A percentile compares a stretch with the other conserved stretches of the same genome.
Evolutionary conservation across 495 filamentous ascomycete species (phyloP).

Genomic region (Aspergillus sclerotiicarbonarius): DNA sequence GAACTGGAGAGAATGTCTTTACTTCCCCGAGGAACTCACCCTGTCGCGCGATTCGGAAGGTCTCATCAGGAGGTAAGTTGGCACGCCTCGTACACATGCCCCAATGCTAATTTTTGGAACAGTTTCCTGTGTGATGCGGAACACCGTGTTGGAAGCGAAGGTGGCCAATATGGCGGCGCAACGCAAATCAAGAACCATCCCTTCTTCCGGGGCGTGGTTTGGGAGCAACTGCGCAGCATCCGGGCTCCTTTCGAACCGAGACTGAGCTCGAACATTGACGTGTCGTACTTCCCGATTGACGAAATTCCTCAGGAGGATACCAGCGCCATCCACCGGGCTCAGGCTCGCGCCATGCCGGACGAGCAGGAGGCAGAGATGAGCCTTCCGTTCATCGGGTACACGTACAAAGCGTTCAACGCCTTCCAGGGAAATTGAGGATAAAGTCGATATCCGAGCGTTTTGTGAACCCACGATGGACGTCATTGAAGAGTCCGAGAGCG

Average conservation of each 20-base stretch:
- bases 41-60: slow-evolving; percentile 84
- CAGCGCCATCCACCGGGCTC: slow-evolving; percentile 63
- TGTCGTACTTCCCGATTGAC: slow-evolving; percentile 98
- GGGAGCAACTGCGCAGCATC: slow-evolving; percentile 85
- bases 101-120: slow-evolving; percentile 17
- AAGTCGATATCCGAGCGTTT: slow-evolving; percentile 12
- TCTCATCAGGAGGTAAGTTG: slow-evolving; percentile 73
- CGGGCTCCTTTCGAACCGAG: slow-evolving; percentile 94
- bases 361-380: slow-evolving; percentile 80
- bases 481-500: slow-evolving; percentile 28
- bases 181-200: slow-evolving; percentile 88
- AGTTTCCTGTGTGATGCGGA: slow-evolving; percentile 91
- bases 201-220: slow-evolving; percentile 95
- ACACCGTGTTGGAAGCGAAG: slow-evolving; percentile 67
- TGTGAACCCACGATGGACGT: slow-evolving; percentile 18
- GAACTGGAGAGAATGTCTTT: slow-evolving; percentile 91
- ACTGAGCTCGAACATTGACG: slow-evolving; percentile 86
- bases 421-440: slow-evolving; percentile 47
- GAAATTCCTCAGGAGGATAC: slow-evolving; percentile 94
- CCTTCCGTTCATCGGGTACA: slow-evolving; percentile 96
- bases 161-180: slow-evolving; percentile 72
- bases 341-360: slow-evolving; percentile 60
- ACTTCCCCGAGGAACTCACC: slow-evolving; percentile 93
- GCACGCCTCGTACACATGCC: background rate
- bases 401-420: slow-evolving; percentile 96